phyloP scores from a whole-genome alignment of 371 early-diverging fungal genomes.

The Syncephalastrum monosporum region DNA sequence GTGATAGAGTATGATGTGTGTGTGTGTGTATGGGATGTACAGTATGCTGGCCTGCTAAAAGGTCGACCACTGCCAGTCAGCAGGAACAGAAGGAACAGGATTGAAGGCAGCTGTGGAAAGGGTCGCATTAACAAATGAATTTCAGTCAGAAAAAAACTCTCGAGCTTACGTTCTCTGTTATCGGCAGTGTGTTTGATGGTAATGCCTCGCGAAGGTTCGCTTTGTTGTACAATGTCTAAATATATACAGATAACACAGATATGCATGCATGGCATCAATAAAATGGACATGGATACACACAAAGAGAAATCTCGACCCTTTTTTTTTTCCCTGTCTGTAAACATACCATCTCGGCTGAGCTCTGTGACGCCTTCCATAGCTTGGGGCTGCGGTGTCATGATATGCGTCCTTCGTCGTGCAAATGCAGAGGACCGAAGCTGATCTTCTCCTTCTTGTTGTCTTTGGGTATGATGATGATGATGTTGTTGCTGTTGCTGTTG shows the following conservation, averaged over 20 bases:
- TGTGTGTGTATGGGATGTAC: background rate
- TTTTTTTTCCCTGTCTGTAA: background rate
- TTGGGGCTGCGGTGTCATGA: slow-evolving; percentile 51
- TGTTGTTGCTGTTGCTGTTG: slow-evolving; percentile 8
- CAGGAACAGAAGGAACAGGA: slow-evolving; percentile 21
- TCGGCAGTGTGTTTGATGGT: slow-evolving; percentile 19
- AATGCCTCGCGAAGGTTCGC: slow-evolving; percentile 18
- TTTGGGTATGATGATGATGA: slow-evolving; percentile 5
- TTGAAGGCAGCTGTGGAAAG: slow-evolving; percentile 13
- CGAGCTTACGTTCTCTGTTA: slow-evolving; percentile 13
- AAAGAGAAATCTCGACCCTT: background rate
- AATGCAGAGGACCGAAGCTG: background rate
- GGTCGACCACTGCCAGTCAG: slow-evolving; percentile 23
- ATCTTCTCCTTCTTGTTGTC: slow-evolving; percentile 4
- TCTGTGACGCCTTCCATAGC: slow-evolving; percentile 52
- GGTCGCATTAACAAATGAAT: background rate
- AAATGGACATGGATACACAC: background rate
- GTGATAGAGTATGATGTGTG: too few species aligned
- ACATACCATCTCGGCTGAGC: slow-evolving; percentile 48
- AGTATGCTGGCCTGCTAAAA: slow-evolving; percentile 6
- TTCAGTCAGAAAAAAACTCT: background rate
- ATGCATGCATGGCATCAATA: background rate
- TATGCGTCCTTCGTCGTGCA: slow-evolving; percentile 30
- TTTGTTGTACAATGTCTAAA: slow-evolving; percentile 41
- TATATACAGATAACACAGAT: slow-evolving; percentile 1